Conservation (phyloP, 768 basidiomycete species). For the Tricholoma furcatifolium region DNA sequence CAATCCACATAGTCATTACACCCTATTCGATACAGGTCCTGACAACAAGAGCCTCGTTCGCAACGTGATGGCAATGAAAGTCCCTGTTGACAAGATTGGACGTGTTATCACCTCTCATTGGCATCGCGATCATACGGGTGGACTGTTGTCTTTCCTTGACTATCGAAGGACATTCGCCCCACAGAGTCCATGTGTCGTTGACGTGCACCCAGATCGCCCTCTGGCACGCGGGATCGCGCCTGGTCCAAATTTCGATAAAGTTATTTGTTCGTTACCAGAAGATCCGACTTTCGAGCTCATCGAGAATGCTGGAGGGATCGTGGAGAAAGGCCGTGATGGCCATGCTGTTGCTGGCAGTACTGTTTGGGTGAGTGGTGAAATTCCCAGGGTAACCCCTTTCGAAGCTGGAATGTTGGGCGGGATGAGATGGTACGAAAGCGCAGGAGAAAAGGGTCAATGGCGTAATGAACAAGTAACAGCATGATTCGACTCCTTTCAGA, state of each 20-base stretch:
- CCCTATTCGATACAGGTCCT: conserved; percentile 84
- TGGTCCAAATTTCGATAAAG: conserved; percentile 54
- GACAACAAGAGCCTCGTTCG: conserved; percentile 74
- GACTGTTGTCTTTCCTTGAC: conserved; percentile 63
- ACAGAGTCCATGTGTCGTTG: conserved; percentile 46
- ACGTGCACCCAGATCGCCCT: conserved; percentile 79
- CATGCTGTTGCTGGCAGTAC: conserved; percentile 64
- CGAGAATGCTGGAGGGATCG: conserved; percentile 45
- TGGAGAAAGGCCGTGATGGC: conserved; percentile 56
- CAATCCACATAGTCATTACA: conserved; percentile 37
- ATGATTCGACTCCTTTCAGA: not conserved
- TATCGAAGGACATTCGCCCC: conserved; percentile 30
- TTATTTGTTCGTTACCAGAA: conserved; percentile 56
- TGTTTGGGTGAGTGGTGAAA: conserved; percentile 80
- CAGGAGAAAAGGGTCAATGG: conserved; percentile 41
- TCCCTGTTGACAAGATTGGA: conserved; percentile 52
- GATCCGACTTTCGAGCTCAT: conserved; percentile 78
- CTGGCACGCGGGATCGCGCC: conserved; percentile 71
- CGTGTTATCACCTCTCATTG: conserved; percentile 76
- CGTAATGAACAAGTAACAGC: conserved; percentile 49
- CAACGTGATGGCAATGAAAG: conserved; percentile 61
- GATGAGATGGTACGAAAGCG: conserved; percentile 52
- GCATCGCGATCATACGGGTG: conserved; percentile 77
- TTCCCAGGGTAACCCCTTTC: conserved; percentile 66
- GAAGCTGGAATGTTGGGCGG: conserved; percentile 71